These are phyloP conservation scores for Cytospora piceicola DNA, from an alignment of 2,329 filamentous ascomycete genomes.

Conservation along the genomic window DNA sequence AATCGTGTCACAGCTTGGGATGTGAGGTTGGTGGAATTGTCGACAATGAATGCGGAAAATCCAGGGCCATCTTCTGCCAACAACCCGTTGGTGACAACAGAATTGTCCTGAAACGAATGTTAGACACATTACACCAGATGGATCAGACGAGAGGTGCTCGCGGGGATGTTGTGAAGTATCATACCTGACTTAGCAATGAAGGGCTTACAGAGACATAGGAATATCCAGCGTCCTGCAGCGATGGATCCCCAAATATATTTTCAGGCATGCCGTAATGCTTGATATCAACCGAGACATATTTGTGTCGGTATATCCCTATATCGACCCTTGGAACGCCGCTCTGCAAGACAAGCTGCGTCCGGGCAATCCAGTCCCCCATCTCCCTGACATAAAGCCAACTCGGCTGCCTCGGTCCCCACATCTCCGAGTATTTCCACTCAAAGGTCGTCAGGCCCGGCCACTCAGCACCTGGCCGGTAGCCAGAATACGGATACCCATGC, in stretches of 20 bases:
- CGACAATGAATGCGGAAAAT: conserved; percentile 19
- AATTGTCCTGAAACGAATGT: conserved; percentile 2
- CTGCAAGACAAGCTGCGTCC: conserved; percentile 20
- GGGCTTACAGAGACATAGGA: conserved; percentile 21
- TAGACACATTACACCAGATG: neutral
- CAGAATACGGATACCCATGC: conserved; percentile 21
- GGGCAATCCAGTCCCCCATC: conserved; percentile 18
- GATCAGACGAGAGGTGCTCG: neutral
- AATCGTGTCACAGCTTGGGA: conserved; percentile 7
- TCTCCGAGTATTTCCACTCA: conserved; percentile 21
- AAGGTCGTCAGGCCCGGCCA: conserved; percentile 23
- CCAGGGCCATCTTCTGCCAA: conserved; percentile 18
- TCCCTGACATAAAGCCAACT: conserved; percentile 18
- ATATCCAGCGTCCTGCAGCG: conserved; percentile 17
- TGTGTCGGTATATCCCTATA: conserved; percentile 20
- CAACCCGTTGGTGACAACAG: conserved; percentile 11
- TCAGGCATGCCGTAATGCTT: conserved; percentile 20
- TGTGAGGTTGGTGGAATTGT: conserved; percentile 24
- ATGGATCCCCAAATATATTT: conserved; percentile 13
- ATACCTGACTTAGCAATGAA: conserved; percentile 9
- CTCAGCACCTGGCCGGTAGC: conserved; percentile 14
- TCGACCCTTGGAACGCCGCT: conserved; percentile 18
- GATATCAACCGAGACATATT: conserved; percentile 23
- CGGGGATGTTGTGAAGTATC: neutral
- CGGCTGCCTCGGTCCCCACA: conserved; percentile 24